Evolutionary conservation across 139 green algal genomes (phyloP).

Genomic region (Picochlorum sp.): DNA sequence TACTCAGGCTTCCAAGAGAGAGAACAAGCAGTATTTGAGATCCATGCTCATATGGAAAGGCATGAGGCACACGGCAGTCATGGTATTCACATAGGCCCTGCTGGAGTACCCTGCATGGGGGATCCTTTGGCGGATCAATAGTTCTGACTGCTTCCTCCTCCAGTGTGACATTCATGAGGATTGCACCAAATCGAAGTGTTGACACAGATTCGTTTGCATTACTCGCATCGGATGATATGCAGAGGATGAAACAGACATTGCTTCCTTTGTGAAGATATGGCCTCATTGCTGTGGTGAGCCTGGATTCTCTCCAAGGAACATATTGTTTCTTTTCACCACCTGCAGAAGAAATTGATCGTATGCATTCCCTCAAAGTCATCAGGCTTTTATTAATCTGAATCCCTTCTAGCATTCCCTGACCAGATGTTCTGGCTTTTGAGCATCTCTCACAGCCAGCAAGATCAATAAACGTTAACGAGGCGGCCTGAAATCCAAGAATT

Average conservation of each 20-base stretch:
- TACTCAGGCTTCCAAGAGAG: not conserved
- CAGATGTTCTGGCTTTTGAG: constrained; percentile 50
- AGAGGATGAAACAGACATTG: constrained; percentile 68
- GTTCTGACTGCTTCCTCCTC: not conserved
- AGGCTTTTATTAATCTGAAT: constrained; percentile 76
- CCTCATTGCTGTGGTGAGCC: constrained; percentile 60
- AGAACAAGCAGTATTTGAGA: not conserved
- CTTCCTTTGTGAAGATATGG: constrained; percentile 64
- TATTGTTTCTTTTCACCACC: constrained; percentile 4
- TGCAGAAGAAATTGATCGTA: constrained; percentile 35
- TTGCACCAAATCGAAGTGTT: constrained; percentile 52
- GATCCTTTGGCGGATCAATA: not conserved
- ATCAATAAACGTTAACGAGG: constrained; percentile 64
- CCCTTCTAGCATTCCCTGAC: constrained; percentile 50
- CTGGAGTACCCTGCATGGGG: too few relatives aligned
- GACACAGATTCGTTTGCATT: constrained; percentile 69
- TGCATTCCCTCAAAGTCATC: constrained; percentile 60
- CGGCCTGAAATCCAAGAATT: constrained; percentile 26
- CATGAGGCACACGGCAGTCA: too few relatives aligned
- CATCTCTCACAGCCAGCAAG: constrained; percentile 66
- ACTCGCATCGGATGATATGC: constrained; percentile 49
- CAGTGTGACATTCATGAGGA: not conserved
- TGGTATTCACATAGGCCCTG: too few relatives aligned
- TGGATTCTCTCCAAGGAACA: constrained; percentile 53
- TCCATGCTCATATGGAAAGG: too few relatives aligned